Evolutionary conservation across 2,329 filamentous ascomycete species (phyloP).

Genomic region (Aureobasidium sp.): DNA sequence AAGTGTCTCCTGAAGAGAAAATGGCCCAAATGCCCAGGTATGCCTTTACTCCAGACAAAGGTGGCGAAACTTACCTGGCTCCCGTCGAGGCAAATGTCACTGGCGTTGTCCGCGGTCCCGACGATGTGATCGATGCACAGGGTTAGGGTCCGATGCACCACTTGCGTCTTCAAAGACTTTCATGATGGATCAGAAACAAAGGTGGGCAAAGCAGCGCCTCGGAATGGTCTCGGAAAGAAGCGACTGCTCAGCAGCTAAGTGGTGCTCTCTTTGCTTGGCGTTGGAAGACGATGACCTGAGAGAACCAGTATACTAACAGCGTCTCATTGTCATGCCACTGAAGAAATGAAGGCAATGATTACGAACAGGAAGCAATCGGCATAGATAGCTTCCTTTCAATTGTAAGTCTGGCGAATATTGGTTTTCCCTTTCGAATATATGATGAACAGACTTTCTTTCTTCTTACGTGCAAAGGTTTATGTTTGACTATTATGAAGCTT

Average conservation of each 20-base stretch:
- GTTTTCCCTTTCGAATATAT: background rate
- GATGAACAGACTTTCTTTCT: background rate
- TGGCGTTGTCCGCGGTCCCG: constrained; percentile 16
- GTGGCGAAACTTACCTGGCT: constrained; percentile 29
- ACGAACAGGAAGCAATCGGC: constrained; percentile 1
- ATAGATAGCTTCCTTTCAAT: constrained; percentile 14
- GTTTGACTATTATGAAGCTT: background rate
- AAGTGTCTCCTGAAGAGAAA: constrained; percentile 79
- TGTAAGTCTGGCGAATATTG: constrained; percentile 13
- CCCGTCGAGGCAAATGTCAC: constrained; percentile 22
- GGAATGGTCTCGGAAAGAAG: background rate
- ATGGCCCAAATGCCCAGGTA: constrained; percentile 76
- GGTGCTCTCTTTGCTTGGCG: constrained; percentile 10
- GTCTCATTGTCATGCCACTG: background rate
- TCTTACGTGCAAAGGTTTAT: background rate
- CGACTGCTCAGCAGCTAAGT: constrained; percentile 16
- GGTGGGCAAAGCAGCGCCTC: constrained; percentile 11
- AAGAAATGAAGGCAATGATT: background rate
- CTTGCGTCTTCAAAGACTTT: background rate
- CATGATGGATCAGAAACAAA: constrained; percentile 5
- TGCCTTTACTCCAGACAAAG: constrained; percentile 51
- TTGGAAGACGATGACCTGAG: background rate
- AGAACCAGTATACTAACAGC: constrained; percentile 7
- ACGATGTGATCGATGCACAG: constrained; percentile 18
- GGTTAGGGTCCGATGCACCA: background rate